Base-by-base conservation (phyloP, 2,329 filamentous ascomycete species). In the Hymenoscyphus albidus region DNA sequence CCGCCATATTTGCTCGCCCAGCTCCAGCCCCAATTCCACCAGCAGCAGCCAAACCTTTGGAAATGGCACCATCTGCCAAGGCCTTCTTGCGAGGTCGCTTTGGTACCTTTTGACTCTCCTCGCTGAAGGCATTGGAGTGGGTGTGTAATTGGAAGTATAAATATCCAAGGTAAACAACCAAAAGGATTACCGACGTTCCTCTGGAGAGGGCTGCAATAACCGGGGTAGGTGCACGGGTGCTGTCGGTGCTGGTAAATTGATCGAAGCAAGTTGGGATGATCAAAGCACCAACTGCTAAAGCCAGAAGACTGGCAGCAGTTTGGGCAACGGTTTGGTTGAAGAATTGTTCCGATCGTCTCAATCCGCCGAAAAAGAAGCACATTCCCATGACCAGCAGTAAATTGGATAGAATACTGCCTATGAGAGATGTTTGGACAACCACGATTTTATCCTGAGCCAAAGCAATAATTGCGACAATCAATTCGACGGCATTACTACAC, bases 321-420 rank as follows among this genome's bases (percentile, higher is more conserved):
- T 97, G 93, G 0, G 93, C 93, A 6, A 97, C 93, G 0, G 91
- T 94, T 40, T 90, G 87, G 80, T 97, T 97, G 84, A 97, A 98
- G 76, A 86, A 88, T 76, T 97, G 94, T 75, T 96, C 90, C 35
- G 85, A 74, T 35, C 93, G 86, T 65, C 90, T 88, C 70, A 96
- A 76, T 3, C 74, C 74, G 32, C 74, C 93, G 66, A 91, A 89
- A 80, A 96, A 95, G 82, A 96, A 97, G 75, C 89, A 95, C 87
- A 93, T 96, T 63, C 92, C 93, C 81, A 97, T 81, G 61, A 97
- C 92, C 14, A 97, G 85, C 3, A 97, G 84, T 65, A 98, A 78
- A 75, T 97, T 97, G 54, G 93, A 97, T 27, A 97, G 81, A 76
- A 97, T 96, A 76, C 89, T 93, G 63, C 93, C 93, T 67, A 97